Evolutionary conservation across 2,329 filamentous ascomycete genomes (phyloP).

Genomic region (Claviceps quebecensis): DNA sequence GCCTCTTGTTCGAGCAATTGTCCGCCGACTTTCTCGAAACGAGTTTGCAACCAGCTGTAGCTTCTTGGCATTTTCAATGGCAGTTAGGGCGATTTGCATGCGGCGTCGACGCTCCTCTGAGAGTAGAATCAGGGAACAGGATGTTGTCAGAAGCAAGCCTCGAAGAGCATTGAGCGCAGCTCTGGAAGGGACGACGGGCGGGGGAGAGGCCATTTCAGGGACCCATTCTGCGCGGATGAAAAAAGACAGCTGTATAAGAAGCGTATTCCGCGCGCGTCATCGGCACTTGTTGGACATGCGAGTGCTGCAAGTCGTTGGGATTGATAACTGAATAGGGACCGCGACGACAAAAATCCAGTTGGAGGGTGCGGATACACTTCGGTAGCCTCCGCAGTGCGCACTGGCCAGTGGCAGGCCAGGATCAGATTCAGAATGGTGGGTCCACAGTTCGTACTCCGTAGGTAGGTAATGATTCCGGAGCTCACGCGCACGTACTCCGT

Average conservation of each 20-base stretch:
- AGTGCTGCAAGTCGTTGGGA: background rate
- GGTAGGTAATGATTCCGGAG: too few relatives aligned
- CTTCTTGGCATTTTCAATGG: conserved; percentile 38
- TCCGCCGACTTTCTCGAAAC: conserved; percentile 17
- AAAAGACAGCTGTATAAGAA: background rate
- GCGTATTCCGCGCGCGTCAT: background rate
- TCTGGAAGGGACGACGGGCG: conserved; percentile 39
- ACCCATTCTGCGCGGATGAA: conserved; percentile 11
- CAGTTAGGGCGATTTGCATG: conserved; percentile 34
- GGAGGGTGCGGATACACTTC: conserved; percentile 1
- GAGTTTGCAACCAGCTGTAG: conserved; percentile 21
- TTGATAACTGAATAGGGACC: background rate
- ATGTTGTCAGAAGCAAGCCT: conserved; percentile 41
- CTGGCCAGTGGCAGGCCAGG: too few relatives aligned
- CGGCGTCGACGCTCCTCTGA: conserved; percentile 43
- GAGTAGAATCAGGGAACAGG: conserved; percentile 40
- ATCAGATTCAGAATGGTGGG: background rate
- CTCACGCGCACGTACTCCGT: too few relatives aligned
- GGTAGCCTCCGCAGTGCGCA: background rate
- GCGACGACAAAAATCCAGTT: background rate
- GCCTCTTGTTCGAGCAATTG: conserved; percentile 15
- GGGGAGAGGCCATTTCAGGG: conserved; percentile 28
- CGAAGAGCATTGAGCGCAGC: conserved; percentile 41
- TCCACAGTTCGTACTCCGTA: background rate
- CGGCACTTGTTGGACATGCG: background rate